Evolutionary conservation across 108 stramenopile species (phyloP), one percentile per base, ranked within the genome.

Genomic region (Cyclotella kingstonii): DNA sequence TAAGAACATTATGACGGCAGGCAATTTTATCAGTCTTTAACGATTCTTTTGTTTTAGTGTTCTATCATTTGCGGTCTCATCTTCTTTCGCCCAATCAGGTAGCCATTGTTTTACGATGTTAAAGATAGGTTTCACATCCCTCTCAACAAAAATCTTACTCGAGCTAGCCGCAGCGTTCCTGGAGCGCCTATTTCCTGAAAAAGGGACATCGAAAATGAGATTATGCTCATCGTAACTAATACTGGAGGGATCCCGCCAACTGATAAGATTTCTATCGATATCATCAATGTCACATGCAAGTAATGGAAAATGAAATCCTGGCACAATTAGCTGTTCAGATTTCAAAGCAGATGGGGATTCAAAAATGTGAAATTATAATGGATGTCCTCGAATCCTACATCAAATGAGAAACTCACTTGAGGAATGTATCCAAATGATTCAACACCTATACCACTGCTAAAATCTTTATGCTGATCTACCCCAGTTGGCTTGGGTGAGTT

Each of bases 151-250:
- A 44, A 43, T 2, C 14, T 27, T 52, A 17, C 44, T 36, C 10
- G 34, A 50, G 11, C 30, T 48, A 0, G 14, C 41, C 19, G 15
- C 63, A 4, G 15, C 35, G 30, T 57, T 17, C 43, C 35, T 43
- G 23, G 31, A 39, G 38, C 83, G 62, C 4, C 69, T 73, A 30
- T 76, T 63, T 35, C 59, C 60, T 11, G 67, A 50, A 50, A 57
- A 49, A 2, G 84, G 81, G 28, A 90, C 64, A 41, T 90, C 89
- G 56, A 78, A 90, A 55, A 90, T 85, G 9, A 89, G 34, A 41
- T 89, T 89, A 43, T 84, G 63, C 27, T 73, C 66, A 40, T 89
- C 88, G 54, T 83, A 84, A 26, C n/a, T n/a, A n/a, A n/a, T n/a
- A n/a, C n/a, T n/a, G n/a, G n/a, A n/a, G 5, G 82, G 78, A 65